These are phyloP conservation scores for Grifola frondosa DNA, from an alignment of 1,284 basidiomycete species.

Conservation along the genomic window DNA sequence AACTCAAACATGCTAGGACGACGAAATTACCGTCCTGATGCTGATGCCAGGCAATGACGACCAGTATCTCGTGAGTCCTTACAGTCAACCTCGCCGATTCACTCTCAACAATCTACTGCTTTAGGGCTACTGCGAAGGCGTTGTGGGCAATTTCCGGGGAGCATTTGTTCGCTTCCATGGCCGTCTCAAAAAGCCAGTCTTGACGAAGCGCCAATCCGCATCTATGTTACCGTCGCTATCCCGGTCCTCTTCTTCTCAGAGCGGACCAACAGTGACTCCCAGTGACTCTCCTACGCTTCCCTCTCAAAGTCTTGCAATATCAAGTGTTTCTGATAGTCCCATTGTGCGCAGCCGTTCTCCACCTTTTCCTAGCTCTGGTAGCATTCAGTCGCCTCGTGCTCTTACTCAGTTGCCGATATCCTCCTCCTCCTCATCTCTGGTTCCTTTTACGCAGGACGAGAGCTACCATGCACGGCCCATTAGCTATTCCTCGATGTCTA, in stretches of 20 bases:
- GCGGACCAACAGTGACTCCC: slow-evolving; percentile 19
- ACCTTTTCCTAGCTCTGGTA: no score
- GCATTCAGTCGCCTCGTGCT: no score
- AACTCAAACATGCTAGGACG: slow-evolving; percentile 49
- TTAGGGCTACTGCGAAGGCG: slow-evolving; percentile 77
- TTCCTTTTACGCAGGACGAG: not conserved
- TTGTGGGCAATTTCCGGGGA: slow-evolving; percentile 80
- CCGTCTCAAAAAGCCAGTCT: slow-evolving; percentile 79
- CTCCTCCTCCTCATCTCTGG: no score
- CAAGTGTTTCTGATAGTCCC: no score
- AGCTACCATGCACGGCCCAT: slow-evolving; percentile 11
- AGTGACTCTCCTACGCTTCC: slow-evolving; percentile 14
- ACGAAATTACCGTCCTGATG: slow-evolving; percentile 80
- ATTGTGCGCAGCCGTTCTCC: no score
- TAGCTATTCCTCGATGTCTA: slow-evolving; percentile 25
- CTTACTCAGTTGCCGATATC: no score
- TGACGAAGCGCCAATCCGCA: slow-evolving; percentile 58
- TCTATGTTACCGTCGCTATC: slow-evolving; percentile 28
- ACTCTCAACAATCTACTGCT: slow-evolving; percentile 1
- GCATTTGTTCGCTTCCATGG: slow-evolving; percentile 70
- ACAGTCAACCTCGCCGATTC: not conserved
- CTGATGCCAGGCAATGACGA: slow-evolving; percentile 59
- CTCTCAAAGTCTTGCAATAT: no score
- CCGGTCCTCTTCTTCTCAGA: slow-evolving; percentile 25
- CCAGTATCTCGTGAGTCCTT: slow-evolving; percentile 59